phyloP scores from a whole-genome alignment of 176 grass and related monocot species.

The Paspalum vaginatum region DNA sequence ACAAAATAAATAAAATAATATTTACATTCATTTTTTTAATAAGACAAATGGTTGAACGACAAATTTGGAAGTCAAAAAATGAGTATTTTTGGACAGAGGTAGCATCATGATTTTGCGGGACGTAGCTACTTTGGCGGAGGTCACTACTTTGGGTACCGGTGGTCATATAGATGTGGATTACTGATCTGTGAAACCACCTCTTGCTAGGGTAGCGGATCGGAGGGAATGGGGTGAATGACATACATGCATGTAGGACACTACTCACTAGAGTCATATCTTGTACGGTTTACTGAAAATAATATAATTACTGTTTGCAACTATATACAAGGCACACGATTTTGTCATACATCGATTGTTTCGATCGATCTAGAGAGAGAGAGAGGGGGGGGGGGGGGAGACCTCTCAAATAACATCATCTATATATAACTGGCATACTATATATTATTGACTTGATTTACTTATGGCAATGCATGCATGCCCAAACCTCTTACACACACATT shows the following conservation, averaged over 20 bases:
- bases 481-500: background rate
- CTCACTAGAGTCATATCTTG: background rate
- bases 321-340: background rate
- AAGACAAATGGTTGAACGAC: no score
- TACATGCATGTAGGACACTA: no score
- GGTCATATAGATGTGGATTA: no score
- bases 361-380: background rate
- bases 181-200: background rate
- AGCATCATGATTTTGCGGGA: no score
- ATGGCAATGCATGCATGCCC: slow-evolving; percentile 3
- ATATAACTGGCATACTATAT: background rate
- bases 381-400: no score
- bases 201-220: background rate
- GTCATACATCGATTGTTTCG: background rate
- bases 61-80: no score
- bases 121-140: no score
- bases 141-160: no score
- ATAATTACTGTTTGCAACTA: background rate
- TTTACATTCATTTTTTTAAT: no score
- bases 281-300: background rate
- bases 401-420: background rate
- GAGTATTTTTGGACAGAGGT: no score
- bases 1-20: no score
- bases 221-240: background rate
- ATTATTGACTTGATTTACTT: background rate